Evolutionary conservation across 768 basidiomycete species (phyloP).

Genomic region (Leccinellum luteum): DNA sequence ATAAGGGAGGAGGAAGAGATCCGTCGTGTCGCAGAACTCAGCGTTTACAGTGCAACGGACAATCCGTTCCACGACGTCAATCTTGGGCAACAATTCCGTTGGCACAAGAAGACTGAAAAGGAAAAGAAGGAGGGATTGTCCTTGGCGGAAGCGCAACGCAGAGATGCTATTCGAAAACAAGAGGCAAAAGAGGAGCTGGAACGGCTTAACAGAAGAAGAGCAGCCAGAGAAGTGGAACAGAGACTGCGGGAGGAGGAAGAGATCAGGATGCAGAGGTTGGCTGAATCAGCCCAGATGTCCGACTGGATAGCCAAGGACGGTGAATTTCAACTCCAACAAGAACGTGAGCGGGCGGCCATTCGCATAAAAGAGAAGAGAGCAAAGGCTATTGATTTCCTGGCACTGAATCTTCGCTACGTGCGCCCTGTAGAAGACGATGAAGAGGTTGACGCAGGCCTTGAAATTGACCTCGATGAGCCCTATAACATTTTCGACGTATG

Average conservation of each 20-base stretch:
- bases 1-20: slow-evolving; percentile 86
- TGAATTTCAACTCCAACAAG: slow-evolving; percentile 95
- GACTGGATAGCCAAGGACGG: slow-evolving; percentile 98
- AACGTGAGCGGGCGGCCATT: slow-evolving; percentile 85
- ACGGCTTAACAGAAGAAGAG: slow-evolving; percentile 82
- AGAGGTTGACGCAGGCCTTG: slow-evolving; percentile 84
- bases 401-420: slow-evolving; percentile 93
- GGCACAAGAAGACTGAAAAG: slow-evolving; percentile 98
- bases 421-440: slow-evolving; percentile 71
- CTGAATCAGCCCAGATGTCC: slow-evolving; percentile 96
- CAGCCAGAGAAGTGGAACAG: slow-evolving; percentile 90
- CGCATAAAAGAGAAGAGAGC: slow-evolving; percentile 94
- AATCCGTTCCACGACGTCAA: slow-evolving; percentile 99
- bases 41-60: slow-evolving; percentile 93
- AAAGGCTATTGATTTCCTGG: slow-evolving; percentile 97
- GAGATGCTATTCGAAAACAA: slow-evolving; percentile 75
- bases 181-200: slow-evolving; percentile 97
- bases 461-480: slow-evolving; percentile 98
- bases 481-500: slow-evolving; percentile 95
- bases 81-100: slow-evolving; percentile 93
- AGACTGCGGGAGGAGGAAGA: slow-evolving; percentile 91
- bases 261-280: slow-evolving; percentile 78
- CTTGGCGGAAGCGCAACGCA: slow-evolving; percentile 70
- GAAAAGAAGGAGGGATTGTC: slow-evolving; percentile 87
- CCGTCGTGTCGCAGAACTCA: slow-evolving; percentile 89